A percentile compares a stretch with the other conserved stretches of the same genome.
Conservation (phyloP, 495 filamentous ascomycete species). For the Penicillium flavigenum region DNA sequence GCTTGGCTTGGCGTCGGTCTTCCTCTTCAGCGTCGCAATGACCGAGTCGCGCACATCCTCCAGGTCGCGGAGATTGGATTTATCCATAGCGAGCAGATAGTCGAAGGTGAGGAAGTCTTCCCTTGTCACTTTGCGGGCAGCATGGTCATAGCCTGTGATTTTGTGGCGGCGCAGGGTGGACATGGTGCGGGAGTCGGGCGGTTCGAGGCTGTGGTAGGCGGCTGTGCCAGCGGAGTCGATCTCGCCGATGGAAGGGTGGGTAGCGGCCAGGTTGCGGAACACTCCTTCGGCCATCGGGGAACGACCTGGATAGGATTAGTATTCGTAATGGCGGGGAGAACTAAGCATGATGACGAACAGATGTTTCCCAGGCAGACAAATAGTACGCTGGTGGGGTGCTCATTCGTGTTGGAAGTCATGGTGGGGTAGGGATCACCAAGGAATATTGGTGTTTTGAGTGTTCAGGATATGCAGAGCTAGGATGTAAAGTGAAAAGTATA, state of each 20-base stretch:
- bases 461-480: not conserved
- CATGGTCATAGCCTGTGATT: slow-evolving; percentile 73
- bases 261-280: slow-evolving; percentile 69
- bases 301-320: slow-evolving; percentile 40
- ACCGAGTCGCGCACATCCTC: slow-evolving; percentile 55
- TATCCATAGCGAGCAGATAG: slow-evolving; percentile 94
- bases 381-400: slow-evolving; percentile 66
- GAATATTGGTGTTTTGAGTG: not conserved
- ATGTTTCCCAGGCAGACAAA: slow-evolving; percentile 98
- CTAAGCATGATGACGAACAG: slow-evolving; percentile 53
- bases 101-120: slow-evolving; percentile 82
- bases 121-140: slow-evolving; percentile 68
- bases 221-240: slow-evolving; percentile 91
- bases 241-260: slow-evolving; percentile 57
- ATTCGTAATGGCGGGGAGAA: slow-evolving; percentile 5
- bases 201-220: slow-evolving; percentile 72
- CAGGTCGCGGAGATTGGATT: slow-evolving; percentile 74
- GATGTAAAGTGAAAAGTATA: not conserved
- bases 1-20: slow-evolving; percentile 26
- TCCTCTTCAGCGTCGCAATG: slow-evolving; percentile 45
- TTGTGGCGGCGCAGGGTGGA: slow-evolving; percentile 70
- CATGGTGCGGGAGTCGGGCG: slow-evolving; percentile 83
- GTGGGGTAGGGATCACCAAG: slow-evolving; percentile 2
- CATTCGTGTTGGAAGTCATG: slow-evolving; percentile 24
- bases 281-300: slow-evolving; percentile 96